Conservation (phyloP, 331 rosid species). For the Quercus lobata region DNA sequence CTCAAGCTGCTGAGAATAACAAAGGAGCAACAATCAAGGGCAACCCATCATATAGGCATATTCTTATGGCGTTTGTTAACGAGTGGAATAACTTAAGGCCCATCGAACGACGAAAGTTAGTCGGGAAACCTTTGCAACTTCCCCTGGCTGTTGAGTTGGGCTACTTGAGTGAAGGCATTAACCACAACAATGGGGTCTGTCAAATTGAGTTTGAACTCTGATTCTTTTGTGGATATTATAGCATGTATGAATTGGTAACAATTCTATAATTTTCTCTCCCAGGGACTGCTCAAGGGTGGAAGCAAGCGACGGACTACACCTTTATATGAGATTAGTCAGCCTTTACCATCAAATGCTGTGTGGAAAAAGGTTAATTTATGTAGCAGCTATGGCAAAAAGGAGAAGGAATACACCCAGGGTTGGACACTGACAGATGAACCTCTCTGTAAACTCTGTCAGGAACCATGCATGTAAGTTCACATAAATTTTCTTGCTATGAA, state of each 20-base stretch:
- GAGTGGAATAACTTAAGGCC: constrained; percentile 88
- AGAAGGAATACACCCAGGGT: constrained; percentile 85
- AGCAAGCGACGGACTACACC: constrained; percentile 86
- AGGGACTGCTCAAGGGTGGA: constrained; percentile 90
- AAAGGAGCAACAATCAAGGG: constrained; percentile 32
- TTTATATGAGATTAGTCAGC: constrained; percentile 64
- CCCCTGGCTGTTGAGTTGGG: constrained; percentile 76
- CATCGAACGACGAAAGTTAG: constrained; percentile 68
- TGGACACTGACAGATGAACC: constrained; percentile 74
- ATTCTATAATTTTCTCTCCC: constrained; percentile 6
- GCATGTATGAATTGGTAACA: not conserved
- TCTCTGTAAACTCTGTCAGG: constrained; percentile 91
- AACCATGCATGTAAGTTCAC: constrained; percentile 68
- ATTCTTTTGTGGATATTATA: constrained; percentile 13
- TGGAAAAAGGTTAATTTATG: constrained; percentile 72
- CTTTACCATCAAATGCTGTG: constrained; percentile 71
- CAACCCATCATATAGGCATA: constrained; percentile 38
- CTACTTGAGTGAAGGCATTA: constrained; percentile 68
- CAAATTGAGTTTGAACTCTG: constrained; percentile 9
- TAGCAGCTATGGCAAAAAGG: constrained; percentile 68
- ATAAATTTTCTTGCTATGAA: constrained; percentile 10
- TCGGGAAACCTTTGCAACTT: constrained; percentile 86
- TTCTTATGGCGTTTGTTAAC: constrained; percentile 53
- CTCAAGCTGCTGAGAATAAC: constrained; percentile 33
- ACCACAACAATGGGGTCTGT: constrained; percentile 68